Evolutionary conservation across 2,329 filamentous ascomycete species (phyloP), one percentile per base, ranked within the genome.

Genomic region (Paecilomyces sp.): DNA sequence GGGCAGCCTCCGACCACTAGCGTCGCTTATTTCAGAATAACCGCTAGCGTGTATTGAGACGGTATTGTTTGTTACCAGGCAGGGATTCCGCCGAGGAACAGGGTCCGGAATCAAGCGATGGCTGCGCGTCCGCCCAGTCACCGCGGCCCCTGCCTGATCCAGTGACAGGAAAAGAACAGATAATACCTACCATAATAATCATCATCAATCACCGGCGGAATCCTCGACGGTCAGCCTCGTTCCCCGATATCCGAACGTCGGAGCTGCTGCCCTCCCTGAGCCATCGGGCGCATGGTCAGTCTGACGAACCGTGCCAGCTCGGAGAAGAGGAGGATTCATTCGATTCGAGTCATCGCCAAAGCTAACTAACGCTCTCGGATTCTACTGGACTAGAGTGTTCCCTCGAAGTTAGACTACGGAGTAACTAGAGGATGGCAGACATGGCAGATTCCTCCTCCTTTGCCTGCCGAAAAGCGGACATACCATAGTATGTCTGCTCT

Each of bases 1-100:
- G 67, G 62, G 62, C 64, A 61, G 22, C 9, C 28, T n/a, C 18
- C n/a, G 33, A 8, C 55, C 25, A 41, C 34, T 28, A 11, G 33
- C 25, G 25, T 28, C 22, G 22, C 22, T 22, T 22, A 22, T 22
- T 22, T 22, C 22, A 22, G 22, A 22, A 47, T 41, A 13, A 28
- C 33, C 24, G 18, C 1, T 50, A 15, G 9, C 36, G 24, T 28
- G 25, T 57, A 41, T 41, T 24, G 7, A 8, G 2, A 57, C 22
- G 50, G 62, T 65, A 63, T 59, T 33, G 50, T 28, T 56, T 31
- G 25, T 28, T 3, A 28, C 25, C 25, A 28, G 24, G 22, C 28
- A 34, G 24, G 51, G n/a, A 50, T 41, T 57, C 55, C 41, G 60
- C 57, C 59, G 64, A 24, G 41, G 41, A 57, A 11, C 24, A 36